These are phyloP conservation scores for Botrytis aclada DNA, from an alignment of 2,329 filamentous ascomycete species.

Conservation along the genomic window DNA sequence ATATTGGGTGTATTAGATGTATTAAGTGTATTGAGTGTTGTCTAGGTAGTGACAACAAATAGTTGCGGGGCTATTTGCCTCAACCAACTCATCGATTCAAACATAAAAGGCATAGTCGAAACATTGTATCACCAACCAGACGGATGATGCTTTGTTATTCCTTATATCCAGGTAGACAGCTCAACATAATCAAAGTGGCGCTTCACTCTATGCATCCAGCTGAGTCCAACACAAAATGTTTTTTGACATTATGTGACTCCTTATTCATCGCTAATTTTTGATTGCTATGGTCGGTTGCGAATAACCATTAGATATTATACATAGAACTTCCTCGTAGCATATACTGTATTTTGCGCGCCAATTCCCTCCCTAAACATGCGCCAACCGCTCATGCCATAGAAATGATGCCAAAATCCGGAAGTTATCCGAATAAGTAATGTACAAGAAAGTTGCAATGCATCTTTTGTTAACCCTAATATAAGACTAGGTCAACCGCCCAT, in stretches of 20 bases:
- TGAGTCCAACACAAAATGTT: not conserved
- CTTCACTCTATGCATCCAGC: not conserved
- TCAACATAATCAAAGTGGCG: not conserved
- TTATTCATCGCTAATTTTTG: not conserved
- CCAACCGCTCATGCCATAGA: conserved; percentile 13
- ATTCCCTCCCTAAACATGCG: conserved; percentile 5
- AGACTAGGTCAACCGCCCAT: not conserved
- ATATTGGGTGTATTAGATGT: not conserved
- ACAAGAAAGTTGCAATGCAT: conserved; percentile 7
- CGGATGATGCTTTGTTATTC: not conserved
- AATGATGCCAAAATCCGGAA: conserved; percentile 12
- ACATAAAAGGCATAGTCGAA: not conserved
- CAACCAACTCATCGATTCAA: conserved; percentile 4
- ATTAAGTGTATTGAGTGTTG: not conserved
- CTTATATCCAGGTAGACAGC: not conserved
- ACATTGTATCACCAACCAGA: not conserved
- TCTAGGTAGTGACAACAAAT: conserved; percentile 7
- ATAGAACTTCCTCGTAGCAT: conserved; percentile 9
- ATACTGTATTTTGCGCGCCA: conserved; percentile 7
- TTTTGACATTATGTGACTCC: not conserved
- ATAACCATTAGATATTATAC: conserved; percentile 9
- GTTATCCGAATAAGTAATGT: conserved; percentile 6
- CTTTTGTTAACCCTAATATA: not conserved
- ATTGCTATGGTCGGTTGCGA: not conserved
- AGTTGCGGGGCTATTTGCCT: not conserved